Base-by-base conservation (phyloP, 441 rosid genomes). In the Adansonia rubrostipa region DNA sequence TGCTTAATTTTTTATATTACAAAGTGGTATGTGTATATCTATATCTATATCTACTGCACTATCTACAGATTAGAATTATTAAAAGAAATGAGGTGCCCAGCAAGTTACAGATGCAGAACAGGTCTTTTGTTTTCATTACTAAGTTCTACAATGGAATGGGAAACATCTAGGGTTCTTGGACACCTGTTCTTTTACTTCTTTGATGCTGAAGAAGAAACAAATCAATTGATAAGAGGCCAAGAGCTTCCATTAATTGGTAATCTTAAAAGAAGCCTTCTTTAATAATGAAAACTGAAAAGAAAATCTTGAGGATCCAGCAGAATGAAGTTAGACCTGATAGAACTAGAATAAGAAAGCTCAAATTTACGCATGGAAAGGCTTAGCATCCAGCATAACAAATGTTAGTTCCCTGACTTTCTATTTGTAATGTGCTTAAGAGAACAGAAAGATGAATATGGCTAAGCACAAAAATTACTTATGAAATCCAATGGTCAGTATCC, bases 391-490 rank as follows among this genome's bases (percentile, higher is more conserved):
- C 36, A 28, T 28, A 28, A 28, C 36, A 62, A 2, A 13, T 1
- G 1, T 61, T 62, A 28, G 44, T 13, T 61, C 44, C 67, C 67
- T 11, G 17, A 7, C 14, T 62, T 28, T 48, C 9, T 67, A 4
- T 17, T 17, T 70, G 58, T 20, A 50, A 54, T 42, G 57, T 28
- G 50, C 14, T 63, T 57, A 45, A 36, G 33, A 36, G 67, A 17
- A 20, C 53, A 42, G 11, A 47, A 9, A 1, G 9, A 51, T 0
- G 33, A 78, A 40, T 9, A 11, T 47, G 65, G n/a, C 17, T 10
- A 53, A 68, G 33, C 64, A 24, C 50, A 62, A 74, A 60, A 15
- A 67, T 54, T 24, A 77, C 33, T 66, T 53, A 33, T 73, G 65
- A 58, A 48, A 67, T 15, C 17, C 7, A 44, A 70, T 20, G 8